phyloP scores from a whole-genome alignment of 2,329 filamentous ascomycete genomes.

The Cladophialophora exuberans region DNA sequence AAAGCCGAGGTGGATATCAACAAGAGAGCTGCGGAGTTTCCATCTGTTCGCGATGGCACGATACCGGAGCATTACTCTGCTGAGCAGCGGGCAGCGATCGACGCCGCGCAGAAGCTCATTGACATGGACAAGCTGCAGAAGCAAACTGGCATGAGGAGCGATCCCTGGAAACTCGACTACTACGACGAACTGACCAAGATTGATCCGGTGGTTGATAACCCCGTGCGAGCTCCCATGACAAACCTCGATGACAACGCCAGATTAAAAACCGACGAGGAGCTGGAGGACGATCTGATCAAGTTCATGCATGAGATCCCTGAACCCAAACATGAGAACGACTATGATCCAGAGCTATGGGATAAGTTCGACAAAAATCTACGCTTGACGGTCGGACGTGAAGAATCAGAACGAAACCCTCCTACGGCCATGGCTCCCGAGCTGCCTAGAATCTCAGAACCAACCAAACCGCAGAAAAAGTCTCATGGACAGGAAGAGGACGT shows the following conservation, averaged over 20 bases:
- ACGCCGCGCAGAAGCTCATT: slow-evolving; percentile 78
- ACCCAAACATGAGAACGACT: slow-evolving; percentile 37
- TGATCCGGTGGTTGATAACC: slow-evolving; percentile 77
- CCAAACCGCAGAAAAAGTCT: slow-evolving; percentile 32
- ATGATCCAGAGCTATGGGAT: slow-evolving; percentile 23
- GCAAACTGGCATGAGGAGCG: slow-evolving; percentile 63
- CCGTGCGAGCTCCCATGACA: slow-evolving; percentile 53
- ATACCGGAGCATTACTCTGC: slow-evolving; percentile 67
- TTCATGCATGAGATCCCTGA: slow-evolving; percentile 34
- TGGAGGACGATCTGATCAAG: slow-evolving; percentile 59
- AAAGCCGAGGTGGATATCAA: slow-evolving; percentile 37
- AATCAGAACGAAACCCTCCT: slow-evolving; percentile 53
- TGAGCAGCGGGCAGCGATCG: slow-evolving; percentile 78
- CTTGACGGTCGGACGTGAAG: slow-evolving; percentile 55
- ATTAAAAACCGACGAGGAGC: slow-evolving; percentile 66
- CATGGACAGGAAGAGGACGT: slow-evolving; percentile 34
- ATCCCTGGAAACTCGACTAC: slow-evolving; percentile 76
- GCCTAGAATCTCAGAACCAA: slow-evolving; percentile 48
- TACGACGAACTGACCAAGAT: slow-evolving; percentile 80
- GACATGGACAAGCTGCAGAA: slow-evolving; percentile 70
- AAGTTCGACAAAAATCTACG: slow-evolving; percentile 44
- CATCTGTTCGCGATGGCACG: slow-evolving; percentile 14
- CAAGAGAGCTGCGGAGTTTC: slow-evolving; percentile 18
- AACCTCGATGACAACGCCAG: slow-evolving; percentile 61
- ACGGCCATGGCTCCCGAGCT: slow-evolving; percentile 56